Conservation (phyloP, 257 asterid genomes). For the Lavandula angustifolia region DNA sequence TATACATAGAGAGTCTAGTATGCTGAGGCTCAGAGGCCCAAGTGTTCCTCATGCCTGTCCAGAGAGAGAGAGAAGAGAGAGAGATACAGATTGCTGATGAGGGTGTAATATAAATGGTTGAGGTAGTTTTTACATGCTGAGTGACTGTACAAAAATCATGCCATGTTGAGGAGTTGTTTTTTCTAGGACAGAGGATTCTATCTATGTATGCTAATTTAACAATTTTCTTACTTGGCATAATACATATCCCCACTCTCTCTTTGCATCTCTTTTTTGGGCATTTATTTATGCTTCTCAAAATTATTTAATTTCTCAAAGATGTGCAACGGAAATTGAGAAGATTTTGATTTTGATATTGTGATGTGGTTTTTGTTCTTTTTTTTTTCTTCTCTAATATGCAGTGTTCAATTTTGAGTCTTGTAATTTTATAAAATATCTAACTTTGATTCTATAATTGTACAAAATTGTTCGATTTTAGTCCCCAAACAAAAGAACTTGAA, state of each 20-base stretch:
- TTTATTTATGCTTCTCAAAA: too few species aligned
- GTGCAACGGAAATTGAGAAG: too few species aligned
- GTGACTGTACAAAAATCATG: conserved; percentile 50
- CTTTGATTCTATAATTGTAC: too few species aligned
- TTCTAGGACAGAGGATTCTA: conserved; percentile 33
- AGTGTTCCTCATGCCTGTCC: conserved; percentile 34
- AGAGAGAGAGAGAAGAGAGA: background rate
- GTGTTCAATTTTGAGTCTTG: too few species aligned
- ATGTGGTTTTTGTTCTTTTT: too few species aligned
- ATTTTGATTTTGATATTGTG: too few species aligned
- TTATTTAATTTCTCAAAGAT: too few species aligned
- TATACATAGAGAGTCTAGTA: conserved; percentile 42
- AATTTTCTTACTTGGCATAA: conserved; percentile 42
- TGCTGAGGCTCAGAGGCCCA: conserved; percentile 31
- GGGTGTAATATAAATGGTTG: conserved; percentile 42
- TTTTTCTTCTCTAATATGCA: too few species aligned
- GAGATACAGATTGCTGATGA: conserved; percentile 12
- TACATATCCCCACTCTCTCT: conserved; percentile 2
- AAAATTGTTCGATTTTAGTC: too few species aligned
- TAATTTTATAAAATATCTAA: too few species aligned
- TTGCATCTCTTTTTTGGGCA: background rate
- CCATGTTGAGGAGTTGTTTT: conserved; percentile 38
- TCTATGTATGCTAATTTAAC: conserved; percentile 33
- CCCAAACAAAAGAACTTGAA: too few species aligned
- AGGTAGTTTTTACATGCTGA: conserved; percentile 36